Evolutionary conservation across 768 basidiomycete genomes (phyloP), one percentile per base, ranked within the genome.

Genomic region (Leccinum broughii): DNA sequence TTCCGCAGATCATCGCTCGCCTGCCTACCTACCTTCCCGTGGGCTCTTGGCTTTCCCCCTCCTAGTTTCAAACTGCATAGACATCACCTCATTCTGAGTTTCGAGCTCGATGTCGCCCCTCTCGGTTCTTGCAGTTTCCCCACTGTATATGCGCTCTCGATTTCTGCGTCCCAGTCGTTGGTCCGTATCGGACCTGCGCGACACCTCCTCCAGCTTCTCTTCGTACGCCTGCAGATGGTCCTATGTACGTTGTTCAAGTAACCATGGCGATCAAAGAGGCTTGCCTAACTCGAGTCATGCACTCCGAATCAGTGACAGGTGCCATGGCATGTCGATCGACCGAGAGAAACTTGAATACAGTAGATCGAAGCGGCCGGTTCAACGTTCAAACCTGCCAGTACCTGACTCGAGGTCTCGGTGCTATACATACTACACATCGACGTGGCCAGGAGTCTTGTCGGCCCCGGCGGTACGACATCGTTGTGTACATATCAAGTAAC

Each of bases 211-310:
- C 28, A 62, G 24, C 62, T 85, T 85, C 54, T 84, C 81, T 1
- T 77, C 68, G 55, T 76, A 80, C 1, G 78, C 83, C 62, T 84
- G 81, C 3, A 32, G 30, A 1, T 3, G 26, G 15, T 6, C 17
- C 39, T 8, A 26, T 26, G 26, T 26, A 26, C 26, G 26, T 28
- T 28, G 6, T 28, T 28, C 35, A n/a, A 41, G n/a, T 44, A 44
- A 46, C 44, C 20, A 46, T 46, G 44, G 44, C 11, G 20, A 46
- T 46, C 44, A 46, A 46, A 46, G 44, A 46, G 44, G 44, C 44
- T 3, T 35, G 35, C 2, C 13, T 14, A 35, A 46, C 44, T 46
- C 1, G 44, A 10, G 44, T 22, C 20, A 5, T 22, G 20, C 9
- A 46, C 44, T 20, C 20, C 44, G 44, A 22, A 22, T 20, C 44